A percentile compares a stretch with the other conserved stretches of the same genome.
Evolutionary conservation across 1,284 basidiomycete genomes (phyloP).

Genomic region (Megacollybia platyphylla): DNA sequence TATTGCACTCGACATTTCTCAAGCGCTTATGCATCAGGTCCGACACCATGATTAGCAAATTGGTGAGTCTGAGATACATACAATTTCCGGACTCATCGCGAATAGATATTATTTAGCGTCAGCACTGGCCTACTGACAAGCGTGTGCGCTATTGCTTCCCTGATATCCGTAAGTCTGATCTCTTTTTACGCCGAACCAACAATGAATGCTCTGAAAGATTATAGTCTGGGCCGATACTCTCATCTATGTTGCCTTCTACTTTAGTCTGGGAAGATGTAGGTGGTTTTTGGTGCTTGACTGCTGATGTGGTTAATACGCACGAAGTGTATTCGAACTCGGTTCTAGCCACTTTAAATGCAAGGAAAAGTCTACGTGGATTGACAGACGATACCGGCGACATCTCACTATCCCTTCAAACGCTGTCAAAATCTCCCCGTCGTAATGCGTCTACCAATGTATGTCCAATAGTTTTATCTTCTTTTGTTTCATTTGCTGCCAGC

Average conservation of each 20-base stretch:
- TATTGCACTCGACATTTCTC: conserved; percentile 1
- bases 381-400: conserved; percentile 28
- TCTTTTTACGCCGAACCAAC: not conserved
- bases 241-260: conserved; percentile 47
- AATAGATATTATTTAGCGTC: conserved; percentile 37
- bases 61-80: conserved; percentile 20
- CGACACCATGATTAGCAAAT: conserved; percentile 41
- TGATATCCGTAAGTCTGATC: conserved; percentile 28
- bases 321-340: conserved; percentile 43
- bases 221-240: conserved; percentile 30
- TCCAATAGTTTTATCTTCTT: not conserved
- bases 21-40: conserved; percentile 20
- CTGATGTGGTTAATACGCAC: conserved; percentile 3
- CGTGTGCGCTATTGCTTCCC: conserved; percentile 39
- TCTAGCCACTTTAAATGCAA: conserved; percentile 41
- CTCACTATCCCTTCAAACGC: conserved; percentile 32
- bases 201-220: conserved; percentile 20
- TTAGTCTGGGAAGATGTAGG: conserved; percentile 38
- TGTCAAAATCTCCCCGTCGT: conserved; percentile 21
- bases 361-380: conserved; percentile 14
- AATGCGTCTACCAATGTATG: conserved; percentile 5
- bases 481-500: conserved; percentile 1
- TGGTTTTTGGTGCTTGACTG: conserved; percentile 5
- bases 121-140: conserved; percentile 43
- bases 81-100: not conserved